Base-by-base conservation (phyloP, 2,329 filamentous ascomycete genomes). In the Diaporthe nobilis region DNA sequence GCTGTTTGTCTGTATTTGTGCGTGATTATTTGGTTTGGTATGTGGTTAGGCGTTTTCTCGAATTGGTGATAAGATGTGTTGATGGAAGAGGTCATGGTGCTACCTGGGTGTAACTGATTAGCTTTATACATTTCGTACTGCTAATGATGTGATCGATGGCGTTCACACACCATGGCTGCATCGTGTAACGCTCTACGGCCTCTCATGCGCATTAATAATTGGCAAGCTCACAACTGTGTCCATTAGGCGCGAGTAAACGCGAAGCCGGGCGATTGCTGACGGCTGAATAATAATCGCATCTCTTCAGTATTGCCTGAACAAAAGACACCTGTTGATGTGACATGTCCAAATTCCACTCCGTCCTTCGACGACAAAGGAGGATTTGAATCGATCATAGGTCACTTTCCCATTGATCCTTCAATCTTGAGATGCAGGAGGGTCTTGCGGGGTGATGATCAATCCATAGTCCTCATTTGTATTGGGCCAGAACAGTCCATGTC, bases 91-190 rank as follows among this genome's bases (percentile, higher is more conserved):
- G 25, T 13, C n/a, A 17, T 53, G 17, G 9, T 13, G 31, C 20
- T 20, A 17, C 5, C 4, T 12, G 65, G 13, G 31, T 8, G 13
- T 22, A 25, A 17, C 0, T 28, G 31, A 39, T 2, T 3, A 20
- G 47, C 10, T 53, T 68, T 68, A 68, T 68, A 68, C 31, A 39
- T 39, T 53, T 53, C 34, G 65, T 68, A 37, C 4, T 20, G 34
- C 31, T 25, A 25, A 53, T 68, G 47, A 39, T 68, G 31, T 25
- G 28, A 39, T 67, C 12, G 20, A 51, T 67, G 63, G 63, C 63
- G 25, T 65, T 17, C 12, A 47, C 10, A 31, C 17, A 47, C 60
- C n/a, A 25, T 17, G 25, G 15, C 42, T 44, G 15, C 25, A 47
- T 65, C 3, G 17, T 34, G 22, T 6, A 65, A 22, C 17, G n/a